These are phyloP conservation scores for Bacidia rubella DNA, from an alignment of 495 filamentous ascomycete genomes.

Conservation along the genomic window DNA sequence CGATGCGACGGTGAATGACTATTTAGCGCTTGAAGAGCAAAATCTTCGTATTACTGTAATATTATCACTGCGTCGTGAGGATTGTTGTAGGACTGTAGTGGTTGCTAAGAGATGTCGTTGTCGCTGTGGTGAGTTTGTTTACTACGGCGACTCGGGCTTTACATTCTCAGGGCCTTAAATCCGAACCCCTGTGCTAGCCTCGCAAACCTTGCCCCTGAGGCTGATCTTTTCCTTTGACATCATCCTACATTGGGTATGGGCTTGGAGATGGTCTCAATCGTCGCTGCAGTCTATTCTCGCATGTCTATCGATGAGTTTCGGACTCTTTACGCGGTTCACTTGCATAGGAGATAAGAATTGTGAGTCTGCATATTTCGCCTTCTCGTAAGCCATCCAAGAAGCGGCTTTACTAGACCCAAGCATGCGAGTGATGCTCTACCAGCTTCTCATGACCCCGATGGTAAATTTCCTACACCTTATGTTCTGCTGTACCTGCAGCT, in stretches of 20 bases:
- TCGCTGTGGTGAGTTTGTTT: constrained; percentile 6
- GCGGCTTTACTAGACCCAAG: too few relatives aligned
- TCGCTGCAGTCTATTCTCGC: too few relatives aligned
- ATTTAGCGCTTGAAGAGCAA: not conserved
- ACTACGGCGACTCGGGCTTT: constrained; percentile 2
- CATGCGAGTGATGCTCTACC: too few relatives aligned
- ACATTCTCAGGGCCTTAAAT: not conserved
- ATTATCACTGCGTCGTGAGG: not conserved
- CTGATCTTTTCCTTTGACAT: constrained; percentile 24
- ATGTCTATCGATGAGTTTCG: too few relatives aligned
- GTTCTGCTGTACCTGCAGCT: not conserved
- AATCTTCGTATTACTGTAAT: not conserved
- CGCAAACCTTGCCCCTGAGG: constrained; percentile 13
- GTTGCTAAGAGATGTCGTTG: not conserved
- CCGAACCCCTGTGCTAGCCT: not conserved
- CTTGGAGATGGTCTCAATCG: too few relatives aligned
- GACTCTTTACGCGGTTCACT: too few relatives aligned
- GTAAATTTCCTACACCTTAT: too few relatives aligned
- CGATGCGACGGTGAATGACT: not conserved
- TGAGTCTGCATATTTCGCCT: too few relatives aligned
- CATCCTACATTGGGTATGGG: too few relatives aligned
- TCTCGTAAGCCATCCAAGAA: too few relatives aligned
- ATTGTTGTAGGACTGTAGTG: not conserved
- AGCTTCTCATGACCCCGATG: too few relatives aligned
- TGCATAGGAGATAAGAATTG: too few relatives aligned